A percentile compares a stretch with the other conserved stretches of the same genome.
These are phyloP conservation scores for Candida ovalis DNA, from an alignment of 805 yeast species.

Conservation along the genomic window DNA sequence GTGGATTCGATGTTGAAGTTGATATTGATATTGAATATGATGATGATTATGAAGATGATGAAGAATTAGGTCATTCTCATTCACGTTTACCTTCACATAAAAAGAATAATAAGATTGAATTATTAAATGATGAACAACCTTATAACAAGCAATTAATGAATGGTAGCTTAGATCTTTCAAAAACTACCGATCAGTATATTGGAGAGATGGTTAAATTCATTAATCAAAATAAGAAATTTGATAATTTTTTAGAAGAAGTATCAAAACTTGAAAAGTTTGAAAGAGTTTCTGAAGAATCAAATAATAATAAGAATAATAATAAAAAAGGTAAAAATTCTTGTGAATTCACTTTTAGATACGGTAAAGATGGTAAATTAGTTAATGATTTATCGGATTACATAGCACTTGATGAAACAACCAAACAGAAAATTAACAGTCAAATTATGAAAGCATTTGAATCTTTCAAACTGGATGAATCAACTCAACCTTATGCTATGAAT, in stretches of 20 bases:
- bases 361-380: slow-evolving; percentile 20
- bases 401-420: slow-evolving; percentile 14
- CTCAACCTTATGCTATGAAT: neutral
- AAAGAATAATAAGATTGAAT: neutral
- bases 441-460: slow-evolving; percentile 23
- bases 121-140: neutral
- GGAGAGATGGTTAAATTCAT: slow-evolving; percentile 22
- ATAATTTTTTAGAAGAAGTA: slow-evolving; percentile 21
- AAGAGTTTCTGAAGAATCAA: slow-evolving; percentile 3
- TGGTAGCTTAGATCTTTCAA: neutral
- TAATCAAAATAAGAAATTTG: slow-evolving; percentile 23
- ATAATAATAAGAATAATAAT: neutral
- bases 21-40: slow-evolving; percentile 1
- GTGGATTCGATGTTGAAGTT: slow-evolving; percentile 3
- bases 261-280: slow-evolving; percentile 14
- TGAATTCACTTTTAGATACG: slow-evolving; percentile 22
- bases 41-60: neutral
- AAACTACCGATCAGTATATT: slow-evolving; percentile 21
- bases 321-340: slow-evolving; percentile 6
- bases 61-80: neutral
- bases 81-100: too few species aligned
- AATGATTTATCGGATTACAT: slow-evolving; percentile 3
- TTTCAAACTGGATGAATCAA: slow-evolving; percentile 17
- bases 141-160: neutral
- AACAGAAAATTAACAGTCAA: slow-evolving; percentile 18